A percentile compares a stretch with the other conserved stretches of the same genome.
phyloP scores from a whole-genome alignment of 163 green algal species.

The Chlorella variabilis region DNA sequence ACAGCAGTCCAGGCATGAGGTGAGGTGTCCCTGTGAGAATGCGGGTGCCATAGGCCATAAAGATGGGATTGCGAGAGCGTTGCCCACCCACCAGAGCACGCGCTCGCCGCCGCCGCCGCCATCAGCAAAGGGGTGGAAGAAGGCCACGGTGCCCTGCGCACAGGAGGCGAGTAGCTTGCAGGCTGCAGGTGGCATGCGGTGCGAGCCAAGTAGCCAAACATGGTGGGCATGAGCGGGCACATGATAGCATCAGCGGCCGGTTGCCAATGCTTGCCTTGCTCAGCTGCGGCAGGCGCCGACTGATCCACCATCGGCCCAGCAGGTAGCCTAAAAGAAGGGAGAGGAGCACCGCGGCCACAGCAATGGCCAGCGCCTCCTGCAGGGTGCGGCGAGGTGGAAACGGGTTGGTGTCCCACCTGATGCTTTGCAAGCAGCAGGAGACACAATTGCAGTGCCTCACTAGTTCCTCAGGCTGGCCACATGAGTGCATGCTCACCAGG shows the following conservation, averaged over 20 bases:
- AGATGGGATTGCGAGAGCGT: too few relatives aligned
- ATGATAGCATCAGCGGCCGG: too few relatives aligned
- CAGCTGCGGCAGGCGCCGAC: slow-evolving; percentile 9
- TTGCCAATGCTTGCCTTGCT: slow-evolving; percentile 12
- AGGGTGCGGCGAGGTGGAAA: not conserved
- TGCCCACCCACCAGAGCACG: slow-evolving; percentile 91
- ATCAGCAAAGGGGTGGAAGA: slow-evolving; percentile 96
- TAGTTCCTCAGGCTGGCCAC: too few relatives aligned
- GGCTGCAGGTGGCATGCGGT: not conserved
- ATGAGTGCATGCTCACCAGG: slow-evolving; percentile 15
- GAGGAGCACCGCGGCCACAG: not conserved
- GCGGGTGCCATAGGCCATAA: too few relatives aligned
- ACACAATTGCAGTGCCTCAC: too few relatives aligned
- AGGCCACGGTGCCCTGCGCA: slow-evolving; percentile 62
- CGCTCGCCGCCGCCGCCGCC: slow-evolving; percentile 94
- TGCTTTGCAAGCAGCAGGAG: too few relatives aligned
- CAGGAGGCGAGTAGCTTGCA: not conserved
- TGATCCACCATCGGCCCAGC: slow-evolving; percentile 1
- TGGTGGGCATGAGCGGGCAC: too few relatives aligned
- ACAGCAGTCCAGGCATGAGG: not conserved
- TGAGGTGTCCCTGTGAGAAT: too few relatives aligned
- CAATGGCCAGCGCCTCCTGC: not conserved
- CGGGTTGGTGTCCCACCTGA: not conserved
- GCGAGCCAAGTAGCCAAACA: too few relatives aligned
- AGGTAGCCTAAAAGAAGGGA: not conserved